Conservation (phyloP, 2,329 filamentous ascomycete species). For the Colletotrichum musicola region DNA sequence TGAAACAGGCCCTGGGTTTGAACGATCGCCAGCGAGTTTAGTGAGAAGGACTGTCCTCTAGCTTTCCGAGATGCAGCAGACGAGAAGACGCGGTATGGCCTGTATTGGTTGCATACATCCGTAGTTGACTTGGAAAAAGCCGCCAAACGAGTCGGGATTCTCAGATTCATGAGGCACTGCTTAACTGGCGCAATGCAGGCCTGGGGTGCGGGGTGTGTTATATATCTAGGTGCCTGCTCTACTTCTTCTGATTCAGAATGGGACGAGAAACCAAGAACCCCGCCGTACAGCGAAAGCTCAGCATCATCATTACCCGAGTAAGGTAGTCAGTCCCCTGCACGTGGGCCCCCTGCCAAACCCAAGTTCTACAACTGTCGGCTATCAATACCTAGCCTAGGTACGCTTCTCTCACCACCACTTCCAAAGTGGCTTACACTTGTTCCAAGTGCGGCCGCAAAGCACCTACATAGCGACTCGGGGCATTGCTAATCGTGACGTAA, state of each 20-base stretch:
- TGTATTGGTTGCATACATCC: not conserved
- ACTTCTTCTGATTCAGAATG: too few species aligned
- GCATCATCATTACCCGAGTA: too few species aligned
- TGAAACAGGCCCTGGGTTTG: not conserved
- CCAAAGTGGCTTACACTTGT: not conserved
- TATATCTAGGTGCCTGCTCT: not conserved
- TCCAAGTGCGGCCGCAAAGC: not conserved
- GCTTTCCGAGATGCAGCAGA: not conserved
- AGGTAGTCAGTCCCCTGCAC: too few species aligned
- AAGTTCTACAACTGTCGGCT: too few species aligned
- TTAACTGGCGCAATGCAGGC: too few species aligned
- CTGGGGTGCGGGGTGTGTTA: conserved; percentile 5
- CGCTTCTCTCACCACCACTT: not conserved
- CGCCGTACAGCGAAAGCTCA: too few species aligned
- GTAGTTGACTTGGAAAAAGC: not conserved
- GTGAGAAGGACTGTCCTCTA: not conserved
- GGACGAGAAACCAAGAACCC: too few species aligned
- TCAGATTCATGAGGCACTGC: conserved; percentile 8
- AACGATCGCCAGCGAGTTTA: not conserved
- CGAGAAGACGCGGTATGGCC: not conserved
- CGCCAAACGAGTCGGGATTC: conserved; percentile 13
- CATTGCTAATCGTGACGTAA: conserved; percentile 54
- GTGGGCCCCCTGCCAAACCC: too few species aligned
- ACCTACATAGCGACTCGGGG: conserved; percentile 15
- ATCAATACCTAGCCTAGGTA: too few species aligned